Conservation (phyloP, 208 protist genomes). For the Trypanosoma conorhini region DNA sequence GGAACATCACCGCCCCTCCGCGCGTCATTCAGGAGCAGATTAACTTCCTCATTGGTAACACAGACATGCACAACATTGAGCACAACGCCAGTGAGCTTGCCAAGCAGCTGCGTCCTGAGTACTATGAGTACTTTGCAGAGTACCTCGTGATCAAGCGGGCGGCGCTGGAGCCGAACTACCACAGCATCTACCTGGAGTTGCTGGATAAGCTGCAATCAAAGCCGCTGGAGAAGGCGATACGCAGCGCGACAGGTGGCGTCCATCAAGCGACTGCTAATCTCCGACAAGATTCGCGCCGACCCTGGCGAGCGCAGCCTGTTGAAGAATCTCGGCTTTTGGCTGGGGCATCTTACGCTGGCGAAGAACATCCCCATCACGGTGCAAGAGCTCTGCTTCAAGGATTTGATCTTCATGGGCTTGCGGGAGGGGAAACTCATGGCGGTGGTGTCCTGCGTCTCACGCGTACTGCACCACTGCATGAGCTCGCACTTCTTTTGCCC, state of each 20-base stretch:
- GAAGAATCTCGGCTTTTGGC: slow-evolving; percentile 98
- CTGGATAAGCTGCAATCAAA: slow-evolving; percentile 75
- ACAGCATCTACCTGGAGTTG: slow-evolving; percentile 92
- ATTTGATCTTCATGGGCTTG: slow-evolving; percentile 95
- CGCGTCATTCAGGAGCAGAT: slow-evolving; percentile 91
- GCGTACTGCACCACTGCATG: slow-evolving; percentile 88
- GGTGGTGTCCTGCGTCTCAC: slow-evolving; percentile 97
- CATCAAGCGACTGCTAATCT: slow-evolving; percentile 90
- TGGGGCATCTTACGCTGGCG: slow-evolving; percentile 97
- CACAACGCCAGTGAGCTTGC: slow-evolving; percentile 80
- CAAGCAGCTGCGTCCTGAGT: slow-evolving; percentile 80
- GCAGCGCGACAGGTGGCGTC: slow-evolving; percentile 82
- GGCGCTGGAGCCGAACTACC: slow-evolving; percentile 98
- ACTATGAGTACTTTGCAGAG: slow-evolving; percentile 94
- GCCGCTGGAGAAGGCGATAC: slow-evolving; percentile 85
- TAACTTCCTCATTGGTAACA: slow-evolving; percentile 93
- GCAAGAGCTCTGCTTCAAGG: slow-evolving; percentile 95
- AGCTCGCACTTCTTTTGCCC: slow-evolving; percentile 95
- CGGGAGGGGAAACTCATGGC: slow-evolving; percentile 94
- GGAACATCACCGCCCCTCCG: slow-evolving; percentile 77
- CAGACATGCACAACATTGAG: slow-evolving; percentile 82
- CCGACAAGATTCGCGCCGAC: slow-evolving; percentile 93
- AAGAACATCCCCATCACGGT: slow-evolving; percentile 97
- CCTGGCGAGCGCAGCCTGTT: slow-evolving; percentile 94
- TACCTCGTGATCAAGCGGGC: slow-evolving; percentile 99